Evolutionary conservation across 2,329 filamentous ascomycete genomes (phyloP), one percentile per base, ranked within the genome.

Genomic region (Colletotrichum orbiculare): DNA sequence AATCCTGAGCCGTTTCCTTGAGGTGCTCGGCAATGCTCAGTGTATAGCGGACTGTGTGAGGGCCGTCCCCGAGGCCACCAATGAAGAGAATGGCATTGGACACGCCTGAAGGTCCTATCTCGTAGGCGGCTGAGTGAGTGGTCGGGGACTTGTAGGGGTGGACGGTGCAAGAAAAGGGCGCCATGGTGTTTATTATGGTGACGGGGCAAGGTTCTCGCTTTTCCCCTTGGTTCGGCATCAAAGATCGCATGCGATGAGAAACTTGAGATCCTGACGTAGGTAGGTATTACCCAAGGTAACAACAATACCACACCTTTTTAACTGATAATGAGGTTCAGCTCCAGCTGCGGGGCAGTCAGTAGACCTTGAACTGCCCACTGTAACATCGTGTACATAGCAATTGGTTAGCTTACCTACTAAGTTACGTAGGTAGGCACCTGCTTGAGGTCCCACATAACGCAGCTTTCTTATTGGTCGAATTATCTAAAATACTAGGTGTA

Each of bases 11-110:
- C 1, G 72, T 66, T 7, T 75, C 64, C 66, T 80, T 78, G 5
- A 87, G 73, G 53, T 75, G 74, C 43, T 75, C 73, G 12, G 85
- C 82, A 60, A 88, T 75, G 2, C 74, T 72, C 6, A 81, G 79
- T 52, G 82, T 78, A 65, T 91, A 92, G 1, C 82, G 78, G 8
- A 91, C 83, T 0, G 87, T 89, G 67, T 91, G 86, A 64, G 90
- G 86, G 2, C 90, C 90, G 74, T 93, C 91, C 42, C 84, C 84
- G 13, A 94, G 84, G 41, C 91, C 91, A 67, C 89, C 90, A 67
- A 93, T 83, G 77, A 91, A 91, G 66, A 93, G 76, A 58, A 93
- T 76, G 3, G 87, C 88, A 75, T 92, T 87, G 54, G 74, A 78
- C 62, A 79, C 75, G 45, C 76, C 71, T 10, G 69, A 46, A 13